phyloP scores from a whole-genome alignment of 2,329 filamentous ascomycete genomes.

The Colletotrichum gigasporum region DNA sequence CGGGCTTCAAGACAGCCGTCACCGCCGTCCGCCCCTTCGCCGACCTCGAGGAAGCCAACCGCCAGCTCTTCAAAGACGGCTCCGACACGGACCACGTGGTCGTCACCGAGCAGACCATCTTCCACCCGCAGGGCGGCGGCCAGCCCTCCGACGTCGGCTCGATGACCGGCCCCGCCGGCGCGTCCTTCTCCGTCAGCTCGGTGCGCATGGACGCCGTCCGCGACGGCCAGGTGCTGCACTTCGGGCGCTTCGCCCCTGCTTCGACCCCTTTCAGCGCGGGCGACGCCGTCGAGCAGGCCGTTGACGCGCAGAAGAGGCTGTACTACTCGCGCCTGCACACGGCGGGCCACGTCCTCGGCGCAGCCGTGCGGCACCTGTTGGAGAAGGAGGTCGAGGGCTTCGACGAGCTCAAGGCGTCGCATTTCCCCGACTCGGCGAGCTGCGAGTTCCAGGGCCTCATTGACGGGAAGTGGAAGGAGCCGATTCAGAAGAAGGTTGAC shows the following conservation, averaged over 20 bases:
- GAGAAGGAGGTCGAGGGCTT: conserved; percentile 61
- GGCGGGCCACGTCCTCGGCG: conserved; percentile 76
- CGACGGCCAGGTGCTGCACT: conserved; percentile 70
- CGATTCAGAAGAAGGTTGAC: conserved; percentile 70
- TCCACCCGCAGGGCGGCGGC: conserved; percentile 79
- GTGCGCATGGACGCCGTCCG: conserved; percentile 64
- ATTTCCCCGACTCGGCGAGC: conserved; percentile 73
- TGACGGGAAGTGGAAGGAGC: conserved; percentile 67
- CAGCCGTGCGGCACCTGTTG: conserved; percentile 70
- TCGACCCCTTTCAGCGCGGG: conserved; percentile 48
- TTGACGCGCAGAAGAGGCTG: conserved; percentile 68
- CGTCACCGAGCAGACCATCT: conserved; percentile 73
- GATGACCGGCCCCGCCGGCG: conserved; percentile 51
- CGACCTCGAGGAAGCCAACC: conserved; percentile 60
- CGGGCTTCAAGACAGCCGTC: conserved; percentile 53
- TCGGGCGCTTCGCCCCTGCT: conserved; percentile 62
- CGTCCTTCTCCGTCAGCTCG: conserved; percentile 60
- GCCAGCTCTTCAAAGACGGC: conserved; percentile 66
- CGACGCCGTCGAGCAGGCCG: conserved; percentile 60
- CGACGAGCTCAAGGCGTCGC: conserved; percentile 76
- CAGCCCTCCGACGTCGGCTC: conserved; percentile 75
- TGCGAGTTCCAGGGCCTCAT: conserved; percentile 77
- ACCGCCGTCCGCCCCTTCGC: conserved; percentile 58
- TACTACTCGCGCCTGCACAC: conserved; percentile 77
- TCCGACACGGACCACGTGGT: conserved; percentile 63